Percentiles rank a stretch among this genome's conserved stretches.
Conservation (phyloP, 257 asterid species). For the Penstemon newberryi region DNA sequence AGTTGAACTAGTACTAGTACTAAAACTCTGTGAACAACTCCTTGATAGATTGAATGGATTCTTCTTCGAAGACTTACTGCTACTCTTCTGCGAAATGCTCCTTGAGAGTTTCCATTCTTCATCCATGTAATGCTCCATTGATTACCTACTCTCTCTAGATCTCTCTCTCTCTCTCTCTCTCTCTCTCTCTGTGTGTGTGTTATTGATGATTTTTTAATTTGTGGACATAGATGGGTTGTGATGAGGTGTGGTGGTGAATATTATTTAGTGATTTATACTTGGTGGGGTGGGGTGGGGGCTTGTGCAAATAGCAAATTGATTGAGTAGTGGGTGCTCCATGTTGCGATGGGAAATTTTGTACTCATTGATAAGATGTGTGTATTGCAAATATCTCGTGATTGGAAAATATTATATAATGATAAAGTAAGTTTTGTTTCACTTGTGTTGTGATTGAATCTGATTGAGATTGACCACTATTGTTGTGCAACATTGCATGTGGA, state of each 20-base stretch:
- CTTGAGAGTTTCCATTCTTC: slow-evolving; percentile 63
- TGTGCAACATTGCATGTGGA: slow-evolving; percentile 65
- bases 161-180: not conserved
- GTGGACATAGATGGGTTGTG: slow-evolving; percentile 16
- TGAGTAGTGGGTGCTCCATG: too few species aligned
- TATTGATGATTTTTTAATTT: not conserved
- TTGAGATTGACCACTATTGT: slow-evolving; percentile 52
- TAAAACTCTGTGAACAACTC: slow-evolving; percentile 43
- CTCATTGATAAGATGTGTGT: too few species aligned
- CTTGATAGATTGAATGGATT: slow-evolving; percentile 46
- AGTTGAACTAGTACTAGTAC: not conserved
- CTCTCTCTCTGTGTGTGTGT: slow-evolving; percentile 14
- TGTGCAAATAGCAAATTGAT: too few species aligned
- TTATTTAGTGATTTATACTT: slow-evolving; percentile 42
- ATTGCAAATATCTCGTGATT: too few species aligned
- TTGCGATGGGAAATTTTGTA: too few species aligned
- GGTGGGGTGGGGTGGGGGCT: slow-evolving; percentile 25
- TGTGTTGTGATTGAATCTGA: not conserved
- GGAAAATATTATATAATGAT: too few species aligned
- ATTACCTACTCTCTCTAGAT: too few species aligned
- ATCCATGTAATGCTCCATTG: slow-evolving; percentile 76
- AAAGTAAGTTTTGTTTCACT: too few species aligned
- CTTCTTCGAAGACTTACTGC: slow-evolving; percentile 40
- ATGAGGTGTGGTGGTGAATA: slow-evolving; percentile 36
- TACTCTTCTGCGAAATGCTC: slow-evolving; percentile 51